Evolutionary conservation across 768 basidiomycete genomes (phyloP), one percentile per base, ranked within the genome.

Genomic region (Gymnopilus dilepis): DNA sequence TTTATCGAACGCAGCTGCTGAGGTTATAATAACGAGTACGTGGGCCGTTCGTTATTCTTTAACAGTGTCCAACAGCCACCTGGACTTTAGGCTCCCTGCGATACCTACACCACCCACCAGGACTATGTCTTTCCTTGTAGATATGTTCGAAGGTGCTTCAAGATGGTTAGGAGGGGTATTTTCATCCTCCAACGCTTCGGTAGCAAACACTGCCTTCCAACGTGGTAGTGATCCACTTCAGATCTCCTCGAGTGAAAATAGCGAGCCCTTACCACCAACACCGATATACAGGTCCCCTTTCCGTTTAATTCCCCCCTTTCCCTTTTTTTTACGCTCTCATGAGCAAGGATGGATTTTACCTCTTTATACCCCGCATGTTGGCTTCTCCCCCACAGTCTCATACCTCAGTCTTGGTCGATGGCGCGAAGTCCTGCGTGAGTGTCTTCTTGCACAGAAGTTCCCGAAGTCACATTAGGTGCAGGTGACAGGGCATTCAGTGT

Each of bases 381-480:
- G 28, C 7, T 15, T n/a, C 15, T 28, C 47, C 17, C 6, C 6
- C 3, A 28, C 47, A 4, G 26, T 2, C 13, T 15, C 47, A 4
- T 50, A 30, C 19, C 15, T 50, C 19, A 50, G 30, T 22, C 47
- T 50, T 31, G 13, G 1, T 2, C 28, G 2, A n/a, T 50, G 47
- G 47, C 15, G 47, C n/a, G 28, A 30, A n/a, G 47, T 50, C 28
- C 28, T 50, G 47, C 26, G 47, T 50, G 47, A 50, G 47, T 50
- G 1, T 13, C 28, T 50, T 30, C 13, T 3, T 2, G 9, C 1
- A 31, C 0, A 4, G 22, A 17, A n/a, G 26, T 6, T 24, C 19
- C 1, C 9, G 26, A 4, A 6, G 28, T 31, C 28, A 26, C 47
- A 48, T 3, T 12, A 13, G 17, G 9, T 31, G 28, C 19, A 50